These are phyloP conservation scores for Glycine tomentella DNA, from an alignment of 306 rosid species.

Conservation along the genomic window DNA sequence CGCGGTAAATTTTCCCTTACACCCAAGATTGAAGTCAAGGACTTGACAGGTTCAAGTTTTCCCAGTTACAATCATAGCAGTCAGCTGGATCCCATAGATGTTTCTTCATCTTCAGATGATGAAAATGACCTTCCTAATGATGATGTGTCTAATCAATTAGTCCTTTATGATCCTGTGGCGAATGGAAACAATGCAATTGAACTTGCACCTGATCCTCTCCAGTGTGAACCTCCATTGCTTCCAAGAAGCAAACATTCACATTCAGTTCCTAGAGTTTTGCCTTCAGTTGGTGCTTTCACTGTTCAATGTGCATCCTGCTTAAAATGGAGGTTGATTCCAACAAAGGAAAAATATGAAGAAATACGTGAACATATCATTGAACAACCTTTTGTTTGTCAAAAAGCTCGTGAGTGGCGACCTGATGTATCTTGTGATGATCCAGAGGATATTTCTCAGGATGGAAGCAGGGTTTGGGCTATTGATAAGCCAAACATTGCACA, in stretches of 20 bases:
- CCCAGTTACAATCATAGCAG: constrained; percentile 37
- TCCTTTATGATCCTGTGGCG: constrained; percentile 68
- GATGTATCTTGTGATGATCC: constrained; percentile 83
- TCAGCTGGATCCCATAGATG: constrained; percentile 37
- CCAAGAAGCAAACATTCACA: constrained; percentile 37
- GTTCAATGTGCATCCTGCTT: constrained; percentile 92
- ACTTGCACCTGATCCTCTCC: constrained; percentile 54
- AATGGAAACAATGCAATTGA: constrained; percentile 48
- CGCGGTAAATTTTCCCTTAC: constrained; percentile 51
- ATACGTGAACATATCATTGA: constrained; percentile 84
- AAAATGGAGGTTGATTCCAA: constrained; percentile 96
- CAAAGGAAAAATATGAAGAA: constrained; percentile 88
- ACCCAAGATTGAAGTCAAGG: constrained; percentile 48
- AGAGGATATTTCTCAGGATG: constrained; percentile 87
- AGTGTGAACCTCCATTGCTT: constrained; percentile 35
- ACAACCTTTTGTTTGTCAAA: constrained; percentile 73
- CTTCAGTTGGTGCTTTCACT: constrained; percentile 82
- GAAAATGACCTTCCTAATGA: constrained; percentile 54
- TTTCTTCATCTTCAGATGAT: constrained; percentile 66
- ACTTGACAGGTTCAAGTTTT: constrained; percentile 45
- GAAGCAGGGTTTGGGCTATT: constrained; percentile 91
- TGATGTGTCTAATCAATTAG: constrained; percentile 64
- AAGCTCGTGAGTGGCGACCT: constrained; percentile 88
- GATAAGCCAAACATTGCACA: constrained; percentile 94
- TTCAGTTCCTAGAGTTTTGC: constrained; percentile 65